Evolutionary conservation across 176 grass and related monocot genomes (phyloP), one percentile per base, ranked within the genome.

Genomic region (Aegilops longissima): DNA sequence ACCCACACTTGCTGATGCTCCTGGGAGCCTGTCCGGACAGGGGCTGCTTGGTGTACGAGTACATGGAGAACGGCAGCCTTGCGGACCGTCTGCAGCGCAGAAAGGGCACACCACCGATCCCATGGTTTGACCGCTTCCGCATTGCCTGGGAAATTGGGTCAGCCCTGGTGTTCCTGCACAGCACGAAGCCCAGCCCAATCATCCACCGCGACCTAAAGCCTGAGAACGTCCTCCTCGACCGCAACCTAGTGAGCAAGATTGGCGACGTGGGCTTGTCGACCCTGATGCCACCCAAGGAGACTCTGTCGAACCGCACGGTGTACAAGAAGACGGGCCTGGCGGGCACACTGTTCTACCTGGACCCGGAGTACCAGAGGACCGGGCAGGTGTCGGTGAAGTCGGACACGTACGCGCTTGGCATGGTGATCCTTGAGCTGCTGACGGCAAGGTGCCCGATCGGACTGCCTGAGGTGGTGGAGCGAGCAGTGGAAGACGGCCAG

Each of bases 171-270:
- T 93, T 90, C 85, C 94, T 94, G 7, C 97, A 98, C 65, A 89
- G 78, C 78, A 86, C 90, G 4, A 96, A 87, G 70, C 97, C 94
- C 44, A 85, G 84, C 63, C 90, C 97, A 13, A 94, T 96, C 58
- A 94, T 98, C 78, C 97, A 98, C 70, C 92, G 94, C 18, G 94
- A 98, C 87, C 94, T 96, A 27, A 98, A 96, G 85, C 97, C 97
- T 8, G 97, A 90, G 52, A 98, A 94, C 59, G 89, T 98, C 61
- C 86, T 98, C 71, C 93, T 96, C 18, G 88, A 96, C 85, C 24
- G 35, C 21, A 94, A 96, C 49, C 87, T 96, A 39, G 82, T 80
- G 66, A 91, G 97, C 87, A 96, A 98, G 85, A 88, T 98, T 63
- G 97, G 97, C 9, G 94, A 98, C 64, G 93, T 89, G 5, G 96